These are phyloP conservation scores for Pulveroboletus sp. DNA, from an alignment of 768 basidiomycete species.

Conservation along the genomic window DNA sequence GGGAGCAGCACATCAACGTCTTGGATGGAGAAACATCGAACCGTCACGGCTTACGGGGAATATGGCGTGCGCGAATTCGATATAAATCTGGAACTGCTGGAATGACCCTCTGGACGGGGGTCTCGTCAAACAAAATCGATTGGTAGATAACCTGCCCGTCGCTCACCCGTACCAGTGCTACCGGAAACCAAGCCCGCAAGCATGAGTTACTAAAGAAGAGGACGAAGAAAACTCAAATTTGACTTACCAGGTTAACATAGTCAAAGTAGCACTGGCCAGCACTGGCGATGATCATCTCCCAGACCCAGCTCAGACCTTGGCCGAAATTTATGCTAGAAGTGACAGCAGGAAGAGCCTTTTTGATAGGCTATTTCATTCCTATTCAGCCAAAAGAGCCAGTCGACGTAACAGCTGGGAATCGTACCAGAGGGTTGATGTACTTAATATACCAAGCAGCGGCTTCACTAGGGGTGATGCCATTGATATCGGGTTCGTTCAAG, in stretches of 20 bases:
- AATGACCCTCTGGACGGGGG: slow-evolving; percentile 19
- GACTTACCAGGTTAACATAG: slow-evolving; percentile 32
- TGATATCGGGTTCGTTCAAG: slow-evolving; percentile 36
- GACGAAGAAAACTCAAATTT: background rate
- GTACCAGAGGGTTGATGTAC: slow-evolving; percentile 34
- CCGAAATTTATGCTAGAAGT: slow-evolving; percentile 31
- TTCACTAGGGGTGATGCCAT: slow-evolving; percentile 23
- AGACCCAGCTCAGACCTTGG: slow-evolving; percentile 33
- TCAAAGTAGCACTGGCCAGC: slow-evolving; percentile 32
- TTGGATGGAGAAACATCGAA: background rate
- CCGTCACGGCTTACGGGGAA: slow-evolving; percentile 23
- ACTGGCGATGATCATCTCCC: slow-evolving; percentile 33
- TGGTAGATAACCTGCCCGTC: background rate
- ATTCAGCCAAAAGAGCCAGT: background rate
- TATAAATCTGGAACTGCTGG: slow-evolving; percentile 25
- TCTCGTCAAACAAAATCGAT: background rate
- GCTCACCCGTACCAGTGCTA: slow-evolving; percentile 31
- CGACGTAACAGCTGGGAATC: background rate
- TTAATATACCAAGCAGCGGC: slow-evolving; percentile 36
- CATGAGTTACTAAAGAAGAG: background rate
- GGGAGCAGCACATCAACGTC: background rate
- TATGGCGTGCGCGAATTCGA: slow-evolving; percentile 23
- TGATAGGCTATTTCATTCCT: slow-evolving; percentile 24
- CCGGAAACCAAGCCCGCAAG: background rate
- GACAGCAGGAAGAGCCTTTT: slow-evolving; percentile 36